These are phyloP conservation scores for Anthracocystis walkeri DNA, from an alignment of 1,284 basidiomycete species.

Conservation along the genomic window DNA sequence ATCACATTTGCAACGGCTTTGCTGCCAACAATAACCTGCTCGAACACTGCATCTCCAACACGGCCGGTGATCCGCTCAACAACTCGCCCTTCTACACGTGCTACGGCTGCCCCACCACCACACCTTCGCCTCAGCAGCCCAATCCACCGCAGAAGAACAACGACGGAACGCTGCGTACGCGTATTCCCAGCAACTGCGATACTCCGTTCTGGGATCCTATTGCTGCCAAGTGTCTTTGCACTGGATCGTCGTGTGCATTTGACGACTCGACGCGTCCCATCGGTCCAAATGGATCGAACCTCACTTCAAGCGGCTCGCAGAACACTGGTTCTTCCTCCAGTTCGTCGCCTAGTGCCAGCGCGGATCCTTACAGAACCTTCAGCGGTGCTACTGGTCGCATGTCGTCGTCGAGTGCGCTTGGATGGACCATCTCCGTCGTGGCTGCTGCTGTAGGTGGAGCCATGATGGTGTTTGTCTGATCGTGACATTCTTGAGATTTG, in stretches of 20 bases:
- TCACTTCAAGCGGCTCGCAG: conserved; percentile 34
- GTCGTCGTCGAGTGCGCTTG: conserved; percentile 12
- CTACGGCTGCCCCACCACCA: conserved; percentile 62
- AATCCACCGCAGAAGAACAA: conserved; percentile 65
- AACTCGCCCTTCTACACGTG: conserved; percentile 65
- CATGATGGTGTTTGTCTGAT: conserved; percentile 23
- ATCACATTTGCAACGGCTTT: conserved; percentile 64
- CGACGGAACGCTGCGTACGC: conserved; percentile 54
- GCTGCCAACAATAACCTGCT: conserved; percentile 53
- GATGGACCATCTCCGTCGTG: conserved; percentile 25
- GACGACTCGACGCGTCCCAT: conserved; percentile 59
- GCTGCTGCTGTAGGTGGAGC: conserved; percentile 27
- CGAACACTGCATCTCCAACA: conserved; percentile 63
- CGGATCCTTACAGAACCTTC: conserved; percentile 44
- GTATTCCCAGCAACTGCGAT: conserved; percentile 57
- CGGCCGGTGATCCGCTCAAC: conserved; percentile 58
- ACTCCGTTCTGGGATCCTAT: conserved; percentile 66
- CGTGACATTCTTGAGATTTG: neutral
- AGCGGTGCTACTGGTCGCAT: conserved; percentile 16
- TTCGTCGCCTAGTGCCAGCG: conserved; percentile 27
- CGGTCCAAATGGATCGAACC: conserved; percentile 56
- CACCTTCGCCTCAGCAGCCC: conserved; percentile 59
- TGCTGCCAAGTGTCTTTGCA: conserved; percentile 60
- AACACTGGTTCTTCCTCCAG: conserved; percentile 24
- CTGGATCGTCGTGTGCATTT: conserved; percentile 47